Conservation (phyloP, 306 rosid genomes). For the Alnus glutinosa region DNA sequence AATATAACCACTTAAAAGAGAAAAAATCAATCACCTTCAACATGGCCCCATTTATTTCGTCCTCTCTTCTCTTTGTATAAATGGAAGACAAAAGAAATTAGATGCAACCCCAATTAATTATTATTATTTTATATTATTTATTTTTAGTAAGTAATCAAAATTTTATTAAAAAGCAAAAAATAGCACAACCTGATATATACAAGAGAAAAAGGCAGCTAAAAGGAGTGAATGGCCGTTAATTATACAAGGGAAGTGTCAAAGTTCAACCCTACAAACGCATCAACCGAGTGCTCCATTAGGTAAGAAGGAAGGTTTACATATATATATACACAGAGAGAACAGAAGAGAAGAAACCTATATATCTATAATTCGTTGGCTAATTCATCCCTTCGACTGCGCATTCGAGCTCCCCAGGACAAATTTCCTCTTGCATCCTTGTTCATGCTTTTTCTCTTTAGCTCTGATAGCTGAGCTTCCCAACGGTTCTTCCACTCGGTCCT, state of each 20-base stretch:
- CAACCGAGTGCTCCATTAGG: not conserved
- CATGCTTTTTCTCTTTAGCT: slow-evolving; percentile 58
- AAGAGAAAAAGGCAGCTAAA: too few relatives aligned
- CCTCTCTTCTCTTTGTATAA: too few relatives aligned
- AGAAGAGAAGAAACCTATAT: not conserved
- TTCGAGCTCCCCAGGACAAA: slow-evolving; percentile 80
- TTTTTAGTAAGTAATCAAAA: too few relatives aligned
- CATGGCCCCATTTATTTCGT: too few relatives aligned
- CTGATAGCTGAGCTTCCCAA: slow-evolving; percentile 71
- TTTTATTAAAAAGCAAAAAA: too few relatives aligned
- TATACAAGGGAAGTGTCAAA: not conserved
- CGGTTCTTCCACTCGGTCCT: slow-evolving; percentile 50
- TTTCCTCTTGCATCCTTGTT: slow-evolving; percentile 41
- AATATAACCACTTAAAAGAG: too few relatives aligned
- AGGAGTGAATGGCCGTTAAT: too few relatives aligned
- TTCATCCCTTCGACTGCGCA: slow-evolving; percentile 66
- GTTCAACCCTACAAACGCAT: not conserved
- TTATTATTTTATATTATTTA: too few relatives aligned
- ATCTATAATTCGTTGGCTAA: slow-evolving; percentile 20
- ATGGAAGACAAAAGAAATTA: too few relatives aligned
- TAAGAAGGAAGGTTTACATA: not conserved
- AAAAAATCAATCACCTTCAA: too few relatives aligned
- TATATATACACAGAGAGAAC: not conserved
- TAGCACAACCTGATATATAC: too few relatives aligned
- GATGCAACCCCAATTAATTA: too few relatives aligned